Evolutionary conservation across 192 early-diverging fungal species (phyloP).

Genomic region (Coemansia sp.): DNA sequence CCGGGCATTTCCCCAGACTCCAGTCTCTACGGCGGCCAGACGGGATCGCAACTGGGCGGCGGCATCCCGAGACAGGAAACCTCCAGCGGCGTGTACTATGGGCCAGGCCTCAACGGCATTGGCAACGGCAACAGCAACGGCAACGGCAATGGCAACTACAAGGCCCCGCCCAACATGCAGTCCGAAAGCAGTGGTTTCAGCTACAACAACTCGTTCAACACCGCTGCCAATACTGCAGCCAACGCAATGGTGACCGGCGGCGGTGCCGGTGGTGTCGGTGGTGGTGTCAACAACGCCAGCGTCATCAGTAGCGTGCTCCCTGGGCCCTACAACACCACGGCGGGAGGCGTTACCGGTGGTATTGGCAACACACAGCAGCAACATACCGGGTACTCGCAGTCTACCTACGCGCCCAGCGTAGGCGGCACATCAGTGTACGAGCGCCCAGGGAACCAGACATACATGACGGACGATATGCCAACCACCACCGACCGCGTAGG

Average conservation of each 20-base stretch:
- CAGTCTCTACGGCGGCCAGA: not conserved
- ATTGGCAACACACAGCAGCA: slow-evolving; percentile 9
- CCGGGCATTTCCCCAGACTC: not conserved
- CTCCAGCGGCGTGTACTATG: not conserved
- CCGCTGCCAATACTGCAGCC: not conserved
- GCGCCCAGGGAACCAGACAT: slow-evolving; percentile 8
- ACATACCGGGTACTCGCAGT: not conserved
- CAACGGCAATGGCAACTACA: not conserved
- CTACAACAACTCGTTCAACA: slow-evolving; percentile 8
- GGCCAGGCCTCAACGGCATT: too few species aligned
- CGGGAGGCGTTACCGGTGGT: too few species aligned
- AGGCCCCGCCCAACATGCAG: slow-evolving; percentile 4
- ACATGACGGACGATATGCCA: not conserved
- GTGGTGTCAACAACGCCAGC: slow-evolving; percentile 1
- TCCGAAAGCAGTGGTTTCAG: slow-evolving; percentile 9
- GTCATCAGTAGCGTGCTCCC: slow-evolving; percentile 10
- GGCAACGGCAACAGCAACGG: not conserved
- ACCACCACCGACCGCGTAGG: slow-evolving; percentile 14
- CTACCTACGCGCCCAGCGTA: slow-evolving; percentile 18
- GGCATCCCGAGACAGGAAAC: not conserved
- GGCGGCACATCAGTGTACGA: slow-evolving; percentile 14
- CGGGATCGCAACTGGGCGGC: not conserved
- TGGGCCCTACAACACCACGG: slow-evolving; percentile 8
- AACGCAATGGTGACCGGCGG: not conserved
- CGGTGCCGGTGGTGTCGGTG: too few species aligned